These are phyloP conservation scores for Hyphopichia fennica DNA, from an alignment of 1,139 yeast species.

Conservation along the genomic window DNA sequence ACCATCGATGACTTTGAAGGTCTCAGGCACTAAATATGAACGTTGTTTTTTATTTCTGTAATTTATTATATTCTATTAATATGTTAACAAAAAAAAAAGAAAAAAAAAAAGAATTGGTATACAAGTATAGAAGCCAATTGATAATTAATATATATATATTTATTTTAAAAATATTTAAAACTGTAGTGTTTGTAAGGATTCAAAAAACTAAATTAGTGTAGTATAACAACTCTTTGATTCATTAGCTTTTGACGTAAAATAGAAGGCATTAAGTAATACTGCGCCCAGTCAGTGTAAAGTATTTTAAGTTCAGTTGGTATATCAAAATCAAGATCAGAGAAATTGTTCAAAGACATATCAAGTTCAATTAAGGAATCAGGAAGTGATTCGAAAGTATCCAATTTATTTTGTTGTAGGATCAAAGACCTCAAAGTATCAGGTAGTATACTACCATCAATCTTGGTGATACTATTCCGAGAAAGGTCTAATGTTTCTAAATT, in stretches of 20 bases:
- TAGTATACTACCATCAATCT: not conserved
- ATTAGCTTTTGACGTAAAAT: not conserved
- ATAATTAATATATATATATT: not conserved
- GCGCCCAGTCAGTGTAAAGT: conserved; percentile 3
- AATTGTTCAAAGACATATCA: conserved; percentile 4
- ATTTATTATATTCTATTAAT: not conserved
- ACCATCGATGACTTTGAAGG: conserved; percentile 20
- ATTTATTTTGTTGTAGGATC: conserved; percentile 3
- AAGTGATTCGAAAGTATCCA: conserved; percentile 3
- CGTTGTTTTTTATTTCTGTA: not conserved
- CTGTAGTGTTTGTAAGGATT: not conserved
- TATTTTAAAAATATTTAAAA: not conserved
- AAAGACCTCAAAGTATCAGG: conserved; percentile 3
- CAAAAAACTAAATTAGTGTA: not conserved
- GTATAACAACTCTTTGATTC: conserved; percentile 1
- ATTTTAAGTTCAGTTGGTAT: conserved; percentile 4
- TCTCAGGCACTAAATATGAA: not conserved
- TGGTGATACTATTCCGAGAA: conserved; percentile 4
- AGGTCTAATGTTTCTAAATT: conserved; percentile 3
- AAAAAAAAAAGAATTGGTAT: too few species aligned
- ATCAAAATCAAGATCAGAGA: conserved; percentile 5
- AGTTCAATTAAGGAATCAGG: conserved; percentile 4
- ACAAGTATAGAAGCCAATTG: too few species aligned
- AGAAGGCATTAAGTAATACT: conserved; percentile 2
- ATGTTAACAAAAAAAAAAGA: too few species aligned